phyloP scores from a whole-genome alignment of 306 rosid genomes.

The Cucurbita moschata region DNA sequence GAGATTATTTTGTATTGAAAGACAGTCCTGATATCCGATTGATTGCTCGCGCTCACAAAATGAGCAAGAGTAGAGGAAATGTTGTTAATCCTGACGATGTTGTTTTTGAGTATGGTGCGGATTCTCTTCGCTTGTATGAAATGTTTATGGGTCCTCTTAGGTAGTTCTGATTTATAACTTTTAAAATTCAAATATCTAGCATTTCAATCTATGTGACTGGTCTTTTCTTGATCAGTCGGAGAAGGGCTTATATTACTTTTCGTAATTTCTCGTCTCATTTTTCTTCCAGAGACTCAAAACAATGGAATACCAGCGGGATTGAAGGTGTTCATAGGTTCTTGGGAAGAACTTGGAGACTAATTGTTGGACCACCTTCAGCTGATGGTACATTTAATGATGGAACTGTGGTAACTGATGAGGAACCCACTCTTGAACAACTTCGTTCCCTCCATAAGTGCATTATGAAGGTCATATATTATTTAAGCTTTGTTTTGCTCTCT shows the following conservation, averaged over 20 bases:
- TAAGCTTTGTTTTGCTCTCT: conserved; percentile 7
- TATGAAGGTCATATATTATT: conserved; percentile 53
- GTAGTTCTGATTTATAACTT: conserved; percentile 22
- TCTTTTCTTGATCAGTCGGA: not conserved
- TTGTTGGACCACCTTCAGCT: conserved; percentile 67
- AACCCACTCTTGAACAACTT: conserved; percentile 72
- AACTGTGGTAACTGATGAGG: conserved; percentile 64
- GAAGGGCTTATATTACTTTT: not conserved
- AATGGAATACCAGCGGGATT: conserved; percentile 90
- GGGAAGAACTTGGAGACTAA: conserved; percentile 88
- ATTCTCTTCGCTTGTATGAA: conserved; percentile 93
- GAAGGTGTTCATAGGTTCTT: conserved; percentile 91
- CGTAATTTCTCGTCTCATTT: not conserved
- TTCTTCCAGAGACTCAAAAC: conserved; percentile 62
- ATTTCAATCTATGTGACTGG: conserved; percentile 9
- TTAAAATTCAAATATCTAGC: not conserved
- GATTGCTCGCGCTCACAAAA: conserved; percentile 79
- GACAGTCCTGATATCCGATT: conserved; percentile 60
- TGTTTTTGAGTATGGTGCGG: conserved; percentile 89
- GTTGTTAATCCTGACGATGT: conserved; percentile 93
- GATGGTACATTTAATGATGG: conserved; percentile 70
- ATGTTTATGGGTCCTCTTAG: conserved; percentile 99
- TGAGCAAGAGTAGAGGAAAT: conserved; percentile 97
- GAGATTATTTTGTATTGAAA: conserved; percentile 74
- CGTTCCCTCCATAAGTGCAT: conserved; percentile 85